Base-by-base conservation (phyloP, 192 early-diverging fungal species). In the Rhizophagus clarus region DNA sequence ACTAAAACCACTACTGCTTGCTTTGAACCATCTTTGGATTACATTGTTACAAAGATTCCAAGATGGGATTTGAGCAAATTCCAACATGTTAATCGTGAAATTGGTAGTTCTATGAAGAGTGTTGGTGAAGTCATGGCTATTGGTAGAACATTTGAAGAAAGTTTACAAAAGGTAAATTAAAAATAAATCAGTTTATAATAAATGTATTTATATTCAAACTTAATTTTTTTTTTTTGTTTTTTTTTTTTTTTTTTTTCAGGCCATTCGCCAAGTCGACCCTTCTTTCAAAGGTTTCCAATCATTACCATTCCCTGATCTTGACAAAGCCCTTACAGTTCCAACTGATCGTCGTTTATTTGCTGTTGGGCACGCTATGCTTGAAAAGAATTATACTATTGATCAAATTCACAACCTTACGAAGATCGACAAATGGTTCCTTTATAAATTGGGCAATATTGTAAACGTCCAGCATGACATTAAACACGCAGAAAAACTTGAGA, bases 111-210 rank as follows among this genome's bases (percentile, higher is more conserved):
- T 4, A 99, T 99, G 97, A 99, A 99, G 87, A 92, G 90, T 66
- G 97, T 99, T 26, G 97, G 97, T 66, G 97, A 99, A 85, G 97
- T 99, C 45, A 99, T 98, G 97, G 93, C 95, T 11, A 94, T 99
- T 75, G 97, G 97, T 12, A 88, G 97, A 72, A 99, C 94, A 70
- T 99, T 97, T 78, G 97, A 99, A 88, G 97, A 99, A 86, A 97
- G 95, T 17, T 93, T 99, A 77, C 97, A 98, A 87, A 96, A 99
- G 88, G 97, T 97, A 61, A 96, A 97, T 76, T 15, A 28, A 64
- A 64, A 28, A 20, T 10, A 96, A 95, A 98, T 61, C 94, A 90
- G 80, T 90, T 90, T 82, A 40, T 40, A 7, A 8, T 40, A 93
- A 97, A 79, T 88, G 88, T 80, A 73, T 85, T 28, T 60, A 63